Percentiles rank a stretch among this genome's conserved stretches.
phyloP scores from a whole-genome alignment of 2,329 filamentous ascomycete species.

The Helminthosporium solani region DNA sequence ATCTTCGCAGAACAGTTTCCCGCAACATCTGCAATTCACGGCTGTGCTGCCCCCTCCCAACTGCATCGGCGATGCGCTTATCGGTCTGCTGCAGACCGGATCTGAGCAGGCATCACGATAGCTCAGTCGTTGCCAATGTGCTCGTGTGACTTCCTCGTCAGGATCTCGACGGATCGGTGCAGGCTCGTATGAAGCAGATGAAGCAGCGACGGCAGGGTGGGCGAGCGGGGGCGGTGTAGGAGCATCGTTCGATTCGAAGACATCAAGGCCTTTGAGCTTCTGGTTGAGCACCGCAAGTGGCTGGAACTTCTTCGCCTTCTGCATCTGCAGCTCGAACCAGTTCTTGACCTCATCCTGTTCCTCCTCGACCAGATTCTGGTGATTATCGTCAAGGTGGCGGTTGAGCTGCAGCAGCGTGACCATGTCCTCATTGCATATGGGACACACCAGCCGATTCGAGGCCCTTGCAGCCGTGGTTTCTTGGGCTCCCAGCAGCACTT shows the following conservation, averaged over 20 bases:
- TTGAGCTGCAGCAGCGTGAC: constrained; percentile 92
- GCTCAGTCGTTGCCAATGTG: constrained; percentile 82
- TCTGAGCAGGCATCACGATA: constrained; percentile 82
- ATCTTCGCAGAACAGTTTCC: constrained; percentile 90
- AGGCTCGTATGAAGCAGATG: constrained; percentile 34
- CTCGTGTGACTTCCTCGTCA: constrained; percentile 82
- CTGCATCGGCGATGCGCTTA: constrained; percentile 53
- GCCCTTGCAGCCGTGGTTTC: constrained; percentile 58
- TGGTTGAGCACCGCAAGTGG: constrained; percentile 89
- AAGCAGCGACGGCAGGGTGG: constrained; percentile 31
- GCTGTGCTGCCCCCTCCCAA: constrained; percentile 77
- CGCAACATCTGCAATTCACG: constrained; percentile 92
- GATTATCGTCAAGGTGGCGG: constrained; percentile 77
- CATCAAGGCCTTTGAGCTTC: constrained; percentile 87
- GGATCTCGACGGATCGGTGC: constrained; percentile 60
- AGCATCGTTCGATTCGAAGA: constrained; percentile 88
- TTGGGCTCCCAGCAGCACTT: constrained; percentile 70
- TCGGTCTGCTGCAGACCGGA: constrained; percentile 66
- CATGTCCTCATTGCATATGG: constrained; percentile 99
- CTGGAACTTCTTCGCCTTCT: constrained; percentile 90
- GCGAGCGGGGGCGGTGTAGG: constrained; percentile 44
- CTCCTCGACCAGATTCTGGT: constrained; percentile 84
- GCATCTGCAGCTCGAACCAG: constrained; percentile 93
- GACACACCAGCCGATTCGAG: constrained; percentile 75
- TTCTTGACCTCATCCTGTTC: constrained; percentile 94